A percentile compares a stretch with the other conserved stretches of the same genome.
Conservation (phyloP, 2,329 filamentous ascomycete genomes). For the Pseudogymnoascus sp. region DNA sequence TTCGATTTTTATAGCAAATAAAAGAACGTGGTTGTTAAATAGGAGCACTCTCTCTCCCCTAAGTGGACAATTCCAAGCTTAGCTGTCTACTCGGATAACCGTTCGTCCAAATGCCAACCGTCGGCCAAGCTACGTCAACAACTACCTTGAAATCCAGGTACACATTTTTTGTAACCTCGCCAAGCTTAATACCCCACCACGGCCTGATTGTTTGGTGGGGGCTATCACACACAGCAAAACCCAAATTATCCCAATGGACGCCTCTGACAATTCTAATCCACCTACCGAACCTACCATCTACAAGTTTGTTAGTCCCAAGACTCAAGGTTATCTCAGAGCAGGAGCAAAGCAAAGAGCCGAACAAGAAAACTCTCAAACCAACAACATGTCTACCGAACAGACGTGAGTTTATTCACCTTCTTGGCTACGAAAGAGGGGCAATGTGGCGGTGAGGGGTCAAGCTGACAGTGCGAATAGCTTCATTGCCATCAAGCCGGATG, state of each 20-base stretch:
- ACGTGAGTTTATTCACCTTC: constrained; percentile 48
- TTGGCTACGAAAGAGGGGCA: constrained; percentile 3
- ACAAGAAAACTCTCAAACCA: constrained; percentile 28
- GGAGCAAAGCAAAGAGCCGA: constrained; percentile 29
- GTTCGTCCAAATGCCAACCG: neutral
- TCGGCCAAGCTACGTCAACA: constrained; percentile 4
- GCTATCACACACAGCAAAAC: constrained; percentile 9
- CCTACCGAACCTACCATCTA: constrained; percentile 34
- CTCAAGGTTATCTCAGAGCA: constrained; percentile 35
- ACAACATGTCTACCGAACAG: constrained; percentile 70
- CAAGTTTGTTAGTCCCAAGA: constrained; percentile 39
- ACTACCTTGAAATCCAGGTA: neutral
- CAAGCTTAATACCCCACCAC: constrained; percentile 6
- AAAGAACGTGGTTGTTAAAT: constrained; percentile 10
- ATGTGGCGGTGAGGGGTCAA: constrained; percentile 25
- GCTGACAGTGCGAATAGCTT: constrained; percentile 54
- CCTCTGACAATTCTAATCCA: constrained; percentile 14
- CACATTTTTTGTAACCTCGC: neutral
- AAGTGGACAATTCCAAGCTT: constrained; percentile 7
- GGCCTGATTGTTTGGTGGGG: neutral
- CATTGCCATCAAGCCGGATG: constrained; percentile 99
- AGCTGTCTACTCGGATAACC: constrained; percentile 8
- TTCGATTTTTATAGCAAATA: neutral
- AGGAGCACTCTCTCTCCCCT: constrained; percentile 8
- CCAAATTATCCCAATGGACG: constrained; percentile 13